Base-by-base conservation (phyloP, 163 green algal species). In the Chlamydomonas reinhardtii region DNA sequence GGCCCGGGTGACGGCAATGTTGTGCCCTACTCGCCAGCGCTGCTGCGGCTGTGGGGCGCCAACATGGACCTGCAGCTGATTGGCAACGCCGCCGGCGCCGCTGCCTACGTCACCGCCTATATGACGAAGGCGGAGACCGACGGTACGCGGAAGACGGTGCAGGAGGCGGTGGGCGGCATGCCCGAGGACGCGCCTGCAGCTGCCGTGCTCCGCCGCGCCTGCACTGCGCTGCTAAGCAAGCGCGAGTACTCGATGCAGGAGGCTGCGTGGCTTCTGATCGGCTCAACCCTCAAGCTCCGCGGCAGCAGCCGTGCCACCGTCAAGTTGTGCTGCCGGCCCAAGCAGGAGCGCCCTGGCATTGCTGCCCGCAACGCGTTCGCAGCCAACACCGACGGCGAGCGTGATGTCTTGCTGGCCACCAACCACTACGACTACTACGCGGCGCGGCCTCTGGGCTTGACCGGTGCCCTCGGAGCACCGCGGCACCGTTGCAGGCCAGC, bases 11-110 rank as follows among this genome's bases (percentile, higher is more conserved):
- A 77, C 29, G 14, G 43, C 25, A 48, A 27, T 9, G 29, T 39
- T 8, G 43, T 48, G 16, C 31, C 72, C 27, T 39, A 77, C 72
- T 66, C 15, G 20, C 72, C 72, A 11, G 43, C 39, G 72, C 43
- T 77, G 43, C 72, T 77, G 6, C 31, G 24, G 43, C 72, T 77
- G 27, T 66, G 72, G 72, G 43, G 72, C 25, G 72, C 72, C 25
- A 77, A 77, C 43, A 77, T 65, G 43, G 72, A 77, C 43, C 43
- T 77, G 14, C 72, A 77, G 29, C 72, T 77, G 20, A 66, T 77
- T 5, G 43, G 72, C 25, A 48, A 66, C 27, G 72, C 43, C 27
- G 9, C 6, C 2, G 72, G 72, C 25, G 72, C 72, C 6, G 72
- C 72, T 25, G 27, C 27, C 25, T 77, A 77, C 43, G 72, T 77